Evolutionary conservation across 345 rosid species (phyloP).

Genomic region (Diplotaxis tenuifolia): DNA sequence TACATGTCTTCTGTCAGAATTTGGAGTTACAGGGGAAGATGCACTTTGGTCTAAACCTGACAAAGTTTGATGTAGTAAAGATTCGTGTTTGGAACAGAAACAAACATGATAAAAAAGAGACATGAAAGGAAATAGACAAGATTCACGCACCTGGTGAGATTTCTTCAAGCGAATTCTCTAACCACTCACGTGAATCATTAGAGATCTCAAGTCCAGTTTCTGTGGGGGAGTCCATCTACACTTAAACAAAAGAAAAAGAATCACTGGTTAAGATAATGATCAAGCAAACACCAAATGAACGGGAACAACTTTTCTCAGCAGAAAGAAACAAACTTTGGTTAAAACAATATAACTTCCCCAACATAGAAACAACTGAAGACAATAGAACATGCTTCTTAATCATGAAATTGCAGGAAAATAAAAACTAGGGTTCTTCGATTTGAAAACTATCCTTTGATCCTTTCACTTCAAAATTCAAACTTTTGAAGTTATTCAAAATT

Average conservation of each 20-base stretch:
- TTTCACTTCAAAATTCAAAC: no score
- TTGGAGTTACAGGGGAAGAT: slow-evolving; percentile 46
- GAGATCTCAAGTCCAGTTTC: slow-evolving; percentile 14
- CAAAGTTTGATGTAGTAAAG: slow-evolving; percentile 18
- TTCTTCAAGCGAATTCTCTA: slow-evolving; percentile 43
- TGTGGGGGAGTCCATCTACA: slow-evolving; percentile 26
- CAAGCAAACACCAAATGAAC: not conserved
- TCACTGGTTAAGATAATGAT: not conserved
- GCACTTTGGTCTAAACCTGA: slow-evolving; percentile 40
- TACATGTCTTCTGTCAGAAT: slow-evolving; percentile 43
- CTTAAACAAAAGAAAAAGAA: not conserved
- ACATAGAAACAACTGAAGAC: no score
- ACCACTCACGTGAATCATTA: slow-evolving; percentile 26
- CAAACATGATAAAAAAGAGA: not conserved
- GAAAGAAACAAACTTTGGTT: not conserved
- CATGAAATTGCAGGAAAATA: no score
- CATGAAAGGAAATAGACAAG: not conserved
- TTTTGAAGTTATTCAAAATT: no score
- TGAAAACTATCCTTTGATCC: no score
- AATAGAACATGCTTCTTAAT: no score
- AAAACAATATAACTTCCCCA: no score
- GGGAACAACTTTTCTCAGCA: not conserved
- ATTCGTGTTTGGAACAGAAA: not conserved
- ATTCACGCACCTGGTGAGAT: slow-evolving; percentile 47
- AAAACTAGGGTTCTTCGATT: no score